Evolutionary conservation across 108 stramenopile species (phyloP).

Genomic region (Cylindrotheca fusiformis): DNA sequence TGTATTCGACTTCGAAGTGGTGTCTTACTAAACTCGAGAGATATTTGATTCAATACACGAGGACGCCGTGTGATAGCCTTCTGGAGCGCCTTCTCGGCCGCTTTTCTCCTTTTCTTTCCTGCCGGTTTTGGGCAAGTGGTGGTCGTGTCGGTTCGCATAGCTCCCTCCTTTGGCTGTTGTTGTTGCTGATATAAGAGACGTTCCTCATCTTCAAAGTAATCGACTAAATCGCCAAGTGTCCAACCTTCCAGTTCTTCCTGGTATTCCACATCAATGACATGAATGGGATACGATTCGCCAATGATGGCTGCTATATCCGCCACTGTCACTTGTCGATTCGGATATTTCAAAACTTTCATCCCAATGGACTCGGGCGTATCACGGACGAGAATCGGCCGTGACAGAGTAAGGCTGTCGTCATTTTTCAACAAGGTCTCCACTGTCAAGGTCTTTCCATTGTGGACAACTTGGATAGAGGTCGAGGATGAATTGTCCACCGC

Average conservation of each 20-base stretch:
- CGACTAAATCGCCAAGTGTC: conserved; percentile 51
- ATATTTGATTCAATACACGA: conserved; percentile 66
- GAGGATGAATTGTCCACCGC: background rate
- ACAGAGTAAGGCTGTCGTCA: conserved; percentile 15
- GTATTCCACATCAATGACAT: conserved; percentile 50
- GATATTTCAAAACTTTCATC: conserved; percentile 34
- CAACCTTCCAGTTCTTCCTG: conserved; percentile 59
- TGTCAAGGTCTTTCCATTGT: conserved; percentile 26
- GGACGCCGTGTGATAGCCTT: conserved; percentile 8
- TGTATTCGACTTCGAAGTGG: conserved; percentile 38
- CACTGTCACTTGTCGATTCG: conserved; percentile 19
- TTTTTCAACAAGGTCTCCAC: conserved; percentile 9
- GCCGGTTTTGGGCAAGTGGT: background rate
- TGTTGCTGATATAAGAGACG: conserved; percentile 14
- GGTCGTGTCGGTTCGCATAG: background rate
- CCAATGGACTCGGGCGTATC: conserved; percentile 60
- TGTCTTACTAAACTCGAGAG: conserved; percentile 61
- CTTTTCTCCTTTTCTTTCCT: conserved; percentile 16
- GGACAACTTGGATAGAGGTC: conserved; percentile 25
- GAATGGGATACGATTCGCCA: conserved; percentile 38
- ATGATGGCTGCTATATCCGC: conserved; percentile 42
- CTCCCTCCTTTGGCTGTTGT: background rate
- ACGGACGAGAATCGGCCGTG: conserved; percentile 37
- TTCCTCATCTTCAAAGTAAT: conserved; percentile 61
- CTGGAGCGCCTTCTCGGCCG: conserved; percentile 13